These are phyloP conservation scores for Tetrapisispora namnaoensis DNA, from an alignment of 805 yeast genomes.

Conservation along the genomic window DNA sequence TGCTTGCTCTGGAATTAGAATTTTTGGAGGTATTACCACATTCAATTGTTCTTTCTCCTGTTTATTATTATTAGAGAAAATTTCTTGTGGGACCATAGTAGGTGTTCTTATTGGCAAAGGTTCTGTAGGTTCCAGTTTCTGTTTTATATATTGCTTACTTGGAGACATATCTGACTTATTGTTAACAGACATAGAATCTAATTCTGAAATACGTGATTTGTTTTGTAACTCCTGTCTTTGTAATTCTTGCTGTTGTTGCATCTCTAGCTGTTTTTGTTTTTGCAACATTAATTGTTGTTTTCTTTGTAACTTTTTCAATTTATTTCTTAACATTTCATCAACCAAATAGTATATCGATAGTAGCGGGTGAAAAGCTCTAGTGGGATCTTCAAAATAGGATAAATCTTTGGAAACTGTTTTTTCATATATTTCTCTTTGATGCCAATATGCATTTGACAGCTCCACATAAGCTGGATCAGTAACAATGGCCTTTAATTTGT, in stretches of 20 bases:
- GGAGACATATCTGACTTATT: background rate
- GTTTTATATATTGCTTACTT: background rate
- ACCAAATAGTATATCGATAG: conserved; percentile 80
- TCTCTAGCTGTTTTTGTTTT: conserved; percentile 10
- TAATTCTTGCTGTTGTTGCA: background rate
- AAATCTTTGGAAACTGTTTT: conserved; percentile 1
- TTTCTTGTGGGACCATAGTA: background rate
- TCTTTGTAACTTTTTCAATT: conserved; percentile 40
- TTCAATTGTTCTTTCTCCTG: conserved; percentile 8
- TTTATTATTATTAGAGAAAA: background rate
- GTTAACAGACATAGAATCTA: background rate
- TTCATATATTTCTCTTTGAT: conserved; percentile 7
- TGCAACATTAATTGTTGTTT: conserved; percentile 15
- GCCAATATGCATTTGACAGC: conserved; percentile 25
- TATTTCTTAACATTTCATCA: conserved; percentile 70
- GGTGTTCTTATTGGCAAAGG: background rate
- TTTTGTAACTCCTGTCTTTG: background rate
- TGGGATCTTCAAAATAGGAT: conserved; percentile 50
- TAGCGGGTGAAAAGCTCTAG: conserved; percentile 79
- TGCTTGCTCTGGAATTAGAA: conserved; percentile 40
- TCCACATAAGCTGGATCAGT: conserved; percentile 50
- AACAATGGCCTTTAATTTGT: conserved; percentile 48
- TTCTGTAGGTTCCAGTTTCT: background rate
- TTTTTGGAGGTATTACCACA: conserved; percentile 31
- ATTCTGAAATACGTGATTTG: background rate